These are phyloP conservation scores for Dovyalis caffra DNA, from an alignment of 345 rosid genomes.

Conservation along the genomic window DNA sequence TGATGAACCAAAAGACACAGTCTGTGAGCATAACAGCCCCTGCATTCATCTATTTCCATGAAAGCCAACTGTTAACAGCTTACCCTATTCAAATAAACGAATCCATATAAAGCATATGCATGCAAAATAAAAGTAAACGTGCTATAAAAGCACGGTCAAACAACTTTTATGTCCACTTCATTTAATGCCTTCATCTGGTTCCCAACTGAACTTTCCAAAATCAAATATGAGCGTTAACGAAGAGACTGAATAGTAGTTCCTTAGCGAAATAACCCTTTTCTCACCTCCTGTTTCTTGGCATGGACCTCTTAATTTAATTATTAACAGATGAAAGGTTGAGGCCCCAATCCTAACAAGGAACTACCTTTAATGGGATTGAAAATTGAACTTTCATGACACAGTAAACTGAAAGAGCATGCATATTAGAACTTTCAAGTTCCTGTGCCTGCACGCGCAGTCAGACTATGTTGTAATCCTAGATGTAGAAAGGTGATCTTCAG, in stretches of 20 bases:
- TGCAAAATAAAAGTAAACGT: neutral
- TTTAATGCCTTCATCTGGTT: neutral
- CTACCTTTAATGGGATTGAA: neutral
- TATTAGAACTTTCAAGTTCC: neutral
- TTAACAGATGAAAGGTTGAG: neutral
- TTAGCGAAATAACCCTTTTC: neutral
- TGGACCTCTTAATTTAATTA: neutral
- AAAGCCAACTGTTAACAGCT: conserved; percentile 8
- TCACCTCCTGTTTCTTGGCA: neutral
- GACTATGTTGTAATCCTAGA: neutral
- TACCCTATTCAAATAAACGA: neutral
- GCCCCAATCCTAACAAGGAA: neutral
- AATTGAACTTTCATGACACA: neutral
- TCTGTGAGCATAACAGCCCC: conserved; percentile 98
- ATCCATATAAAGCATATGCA: neutral
- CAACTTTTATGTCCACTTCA: neutral
- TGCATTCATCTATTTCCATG: conserved; percentile 71
- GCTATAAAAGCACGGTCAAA: neutral
- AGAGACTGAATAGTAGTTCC: neutral
- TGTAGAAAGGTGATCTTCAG: neutral
- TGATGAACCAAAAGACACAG: conserved; percentile 86
- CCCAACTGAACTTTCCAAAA: neutral
- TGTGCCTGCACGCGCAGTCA: neutral
- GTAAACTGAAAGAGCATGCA: neutral
- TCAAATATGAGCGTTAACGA: neutral